Conservation (phyloP, 2,329 filamentous ascomycete genomes). For the Aureobasidium sp. region DNA sequence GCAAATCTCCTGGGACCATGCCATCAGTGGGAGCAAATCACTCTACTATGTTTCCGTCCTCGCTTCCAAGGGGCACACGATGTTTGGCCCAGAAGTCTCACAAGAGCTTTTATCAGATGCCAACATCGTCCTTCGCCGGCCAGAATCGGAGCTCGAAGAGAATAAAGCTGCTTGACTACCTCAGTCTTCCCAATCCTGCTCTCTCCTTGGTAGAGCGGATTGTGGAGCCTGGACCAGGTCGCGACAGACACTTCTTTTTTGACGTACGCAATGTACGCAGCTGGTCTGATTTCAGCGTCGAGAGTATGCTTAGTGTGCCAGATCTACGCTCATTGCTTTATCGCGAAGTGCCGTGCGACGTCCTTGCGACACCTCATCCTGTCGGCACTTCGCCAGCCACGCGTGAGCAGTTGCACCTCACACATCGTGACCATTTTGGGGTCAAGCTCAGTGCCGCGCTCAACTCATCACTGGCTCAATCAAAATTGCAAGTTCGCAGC, state of each 20-base stretch:
- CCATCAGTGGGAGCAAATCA: conserved; percentile 19
- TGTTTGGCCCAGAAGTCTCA: background rate
- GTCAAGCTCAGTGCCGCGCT: conserved; percentile 83
- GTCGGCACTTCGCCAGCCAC: background rate
- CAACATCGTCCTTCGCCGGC: background rate
- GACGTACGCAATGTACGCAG: conserved; percentile 80
- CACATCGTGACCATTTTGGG: conserved; percentile 59
- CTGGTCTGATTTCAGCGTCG: conserved; percentile 73
- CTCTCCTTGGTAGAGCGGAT: conserved; percentile 69
- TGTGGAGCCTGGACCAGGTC: conserved; percentile 63
- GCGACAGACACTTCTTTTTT: conserved; percentile 88
- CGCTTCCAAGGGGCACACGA: background rate
- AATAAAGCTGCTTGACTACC: conserved; percentile 69
- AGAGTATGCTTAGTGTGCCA: conserved; percentile 45
- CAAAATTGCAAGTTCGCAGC: conserved; percentile 29
- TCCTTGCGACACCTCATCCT: background rate
- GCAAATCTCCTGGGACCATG: background rate
- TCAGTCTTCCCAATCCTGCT: conserved; percentile 72
- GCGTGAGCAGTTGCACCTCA: background rate
- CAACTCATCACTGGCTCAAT: background rate
- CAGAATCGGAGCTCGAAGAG: conserved; percentile 20
- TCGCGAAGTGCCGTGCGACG: background rate
- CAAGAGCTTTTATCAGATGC: background rate
- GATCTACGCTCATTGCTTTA: background rate
- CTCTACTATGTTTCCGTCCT: background rate